These are phyloP conservation scores for Dactylonectria macrodidyma DNA, from an alignment of 2,329 filamentous ascomycete genomes.

Conservation along the genomic window DNA sequence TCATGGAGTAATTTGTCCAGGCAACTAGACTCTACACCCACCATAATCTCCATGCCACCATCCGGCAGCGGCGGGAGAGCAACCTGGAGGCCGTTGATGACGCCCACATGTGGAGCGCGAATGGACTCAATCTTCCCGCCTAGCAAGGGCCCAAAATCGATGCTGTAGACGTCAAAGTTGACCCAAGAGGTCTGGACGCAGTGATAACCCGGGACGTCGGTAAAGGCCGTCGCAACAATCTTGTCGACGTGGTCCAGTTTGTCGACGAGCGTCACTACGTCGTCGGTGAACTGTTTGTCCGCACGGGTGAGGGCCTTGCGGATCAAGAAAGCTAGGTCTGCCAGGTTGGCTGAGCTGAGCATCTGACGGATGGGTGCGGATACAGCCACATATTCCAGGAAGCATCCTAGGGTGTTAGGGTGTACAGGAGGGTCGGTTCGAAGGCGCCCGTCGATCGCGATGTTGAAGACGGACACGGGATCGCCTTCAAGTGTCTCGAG, in stretches of 20 bases:
- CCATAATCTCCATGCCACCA: constrained; percentile 31
- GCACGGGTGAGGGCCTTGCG: constrained; percentile 29
- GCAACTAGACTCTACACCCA: constrained; percentile 27
- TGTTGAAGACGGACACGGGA: constrained; percentile 20
- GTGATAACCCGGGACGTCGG: constrained; percentile 21
- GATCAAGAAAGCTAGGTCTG: constrained; percentile 29
- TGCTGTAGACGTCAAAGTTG: constrained; percentile 21
- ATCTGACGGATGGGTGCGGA: constrained; percentile 30
- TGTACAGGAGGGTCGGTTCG: constrained; percentile 29
- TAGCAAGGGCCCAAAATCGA: constrained; percentile 25
- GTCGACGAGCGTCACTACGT: constrained; percentile 26
- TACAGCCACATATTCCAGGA: constrained; percentile 30
- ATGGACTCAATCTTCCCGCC: constrained; percentile 29
- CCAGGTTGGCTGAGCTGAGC: constrained; percentile 15
- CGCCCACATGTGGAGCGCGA: constrained; percentile 28
- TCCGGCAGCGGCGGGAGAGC: constrained; percentile 24
- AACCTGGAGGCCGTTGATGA: constrained; percentile 28
- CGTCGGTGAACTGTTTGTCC: constrained; percentile 27
- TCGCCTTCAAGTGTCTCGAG: constrained; percentile 17
- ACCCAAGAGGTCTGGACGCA: constrained; percentile 34
- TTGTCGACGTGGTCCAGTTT: constrained; percentile 25
- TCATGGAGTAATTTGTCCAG: constrained; percentile 21
- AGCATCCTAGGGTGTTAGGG: constrained; percentile 28
- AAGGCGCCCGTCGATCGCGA: constrained; percentile 31
- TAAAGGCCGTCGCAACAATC: constrained; percentile 31